A percentile compares a stretch with the other conserved stretches of the same genome.
These are phyloP conservation scores for Hyparrhenia diplandra DNA, from an alignment of 176 grass and related monocot species.

Conservation along the genomic window DNA sequence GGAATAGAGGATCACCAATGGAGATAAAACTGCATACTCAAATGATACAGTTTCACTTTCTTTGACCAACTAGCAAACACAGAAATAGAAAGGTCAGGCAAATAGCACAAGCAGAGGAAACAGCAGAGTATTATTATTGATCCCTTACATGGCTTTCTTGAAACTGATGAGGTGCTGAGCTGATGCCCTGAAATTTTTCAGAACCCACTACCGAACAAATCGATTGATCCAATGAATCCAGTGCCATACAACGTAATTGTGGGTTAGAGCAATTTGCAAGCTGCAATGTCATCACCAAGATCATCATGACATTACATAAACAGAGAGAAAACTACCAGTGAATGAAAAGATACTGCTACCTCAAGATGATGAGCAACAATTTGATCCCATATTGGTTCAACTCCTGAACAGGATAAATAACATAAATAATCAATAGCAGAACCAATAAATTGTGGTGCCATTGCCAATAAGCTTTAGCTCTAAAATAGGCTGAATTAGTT, in stretches of 20 bases:
- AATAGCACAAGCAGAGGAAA: conserved; percentile 18
- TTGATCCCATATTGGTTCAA: conserved; percentile 93
- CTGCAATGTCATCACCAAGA: conserved; percentile 48
- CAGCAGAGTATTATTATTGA: neutral
- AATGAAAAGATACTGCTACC: conserved; percentile 48
- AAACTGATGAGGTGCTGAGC: conserved; percentile 45
- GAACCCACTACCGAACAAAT: conserved; percentile 95
- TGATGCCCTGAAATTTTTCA: conserved; percentile 69
- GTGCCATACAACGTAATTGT: conserved; percentile 83
- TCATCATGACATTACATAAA: conserved; percentile 23
- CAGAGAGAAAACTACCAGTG: conserved; percentile 9
- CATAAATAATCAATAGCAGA: conserved; percentile 14
- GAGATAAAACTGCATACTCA: conserved; percentile 90
- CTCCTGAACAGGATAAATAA: conserved; percentile 59
- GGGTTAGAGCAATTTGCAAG: conserved; percentile 71
- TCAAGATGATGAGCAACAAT: conserved; percentile 88
- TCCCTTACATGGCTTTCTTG: conserved; percentile 38
- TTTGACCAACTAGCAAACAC: conserved; percentile 51
- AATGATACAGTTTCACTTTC: conserved; percentile 75
- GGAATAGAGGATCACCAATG: conserved; percentile 74
- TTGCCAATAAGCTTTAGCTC: conserved; percentile 7
- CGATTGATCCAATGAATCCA: conserved; percentile 92
- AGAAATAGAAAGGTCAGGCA: conserved; percentile 31
- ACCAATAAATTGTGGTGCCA: neutral
- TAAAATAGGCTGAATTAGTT: conserved; percentile 1